These are phyloP conservation scores for Citrullus amarus DNA, from an alignment of 306 rosid genomes.

Conservation along the genomic window DNA sequence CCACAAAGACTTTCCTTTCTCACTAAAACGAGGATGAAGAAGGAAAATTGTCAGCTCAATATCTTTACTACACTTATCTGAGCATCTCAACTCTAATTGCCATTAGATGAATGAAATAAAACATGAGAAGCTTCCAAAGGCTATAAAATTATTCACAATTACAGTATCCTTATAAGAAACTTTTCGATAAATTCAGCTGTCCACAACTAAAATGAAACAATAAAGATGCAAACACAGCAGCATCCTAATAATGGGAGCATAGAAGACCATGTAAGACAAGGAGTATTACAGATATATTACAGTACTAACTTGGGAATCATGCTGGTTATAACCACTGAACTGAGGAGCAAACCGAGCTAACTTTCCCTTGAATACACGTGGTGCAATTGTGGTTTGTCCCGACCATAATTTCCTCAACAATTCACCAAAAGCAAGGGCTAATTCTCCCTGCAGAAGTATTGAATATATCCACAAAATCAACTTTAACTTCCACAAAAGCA, in stretches of 20 bases:
- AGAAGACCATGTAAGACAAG: not conserved
- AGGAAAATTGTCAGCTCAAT: not conserved
- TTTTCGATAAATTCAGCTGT: not conserved
- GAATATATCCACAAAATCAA: not conserved
- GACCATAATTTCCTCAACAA: slow-evolving; percentile 93
- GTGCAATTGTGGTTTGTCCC: slow-evolving; percentile 70
- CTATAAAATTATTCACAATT: not conserved
- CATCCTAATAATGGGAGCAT: not conserved
- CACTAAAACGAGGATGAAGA: not conserved
- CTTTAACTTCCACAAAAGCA: not conserved
- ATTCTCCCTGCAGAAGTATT: slow-evolving; percentile 64
- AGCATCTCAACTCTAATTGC: not conserved
- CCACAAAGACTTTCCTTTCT: not conserved
- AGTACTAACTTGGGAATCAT: slow-evolving; percentile 88
- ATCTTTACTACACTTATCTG: not conserved
- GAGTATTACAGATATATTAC: slow-evolving; percentile 2
- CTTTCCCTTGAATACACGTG: slow-evolving; percentile 88
- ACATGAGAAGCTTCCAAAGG: not conserved
- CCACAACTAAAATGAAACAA: not conserved
- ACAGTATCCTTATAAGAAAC: not conserved
- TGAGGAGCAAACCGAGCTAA: slow-evolving; percentile 98
- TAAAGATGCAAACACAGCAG: not conserved
- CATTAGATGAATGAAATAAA: not conserved
- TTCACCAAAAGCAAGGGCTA: slow-evolving; percentile 93
- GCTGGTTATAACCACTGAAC: slow-evolving; percentile 97